Evolutionary conservation across 176 grass and related monocot species (phyloP).

Genomic region (Tuctoria greenei): DNA sequence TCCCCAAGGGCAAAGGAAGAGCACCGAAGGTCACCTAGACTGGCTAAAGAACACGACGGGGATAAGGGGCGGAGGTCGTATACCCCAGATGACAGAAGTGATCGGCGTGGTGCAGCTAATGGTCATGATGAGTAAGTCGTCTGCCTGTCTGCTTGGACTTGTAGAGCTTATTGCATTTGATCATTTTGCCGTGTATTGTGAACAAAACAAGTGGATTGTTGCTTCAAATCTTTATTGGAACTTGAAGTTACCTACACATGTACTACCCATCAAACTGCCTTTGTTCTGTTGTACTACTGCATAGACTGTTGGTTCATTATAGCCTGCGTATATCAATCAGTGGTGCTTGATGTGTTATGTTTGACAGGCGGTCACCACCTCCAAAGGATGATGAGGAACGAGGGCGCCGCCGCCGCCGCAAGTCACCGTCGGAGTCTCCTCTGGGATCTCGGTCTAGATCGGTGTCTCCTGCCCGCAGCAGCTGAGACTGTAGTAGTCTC

Average conservation of each 20-base stretch:
- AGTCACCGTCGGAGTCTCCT: conserved; percentile 29
- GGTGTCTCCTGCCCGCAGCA: conserved; percentile 22
- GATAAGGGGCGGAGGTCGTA: conserved; percentile 37
- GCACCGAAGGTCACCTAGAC: conserved; percentile 34
- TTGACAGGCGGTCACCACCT: neutral
- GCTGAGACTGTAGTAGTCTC: neutral
- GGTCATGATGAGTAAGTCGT: conserved; percentile 52
- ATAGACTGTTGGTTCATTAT: too few relatives aligned
- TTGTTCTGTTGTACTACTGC: too few relatives aligned
- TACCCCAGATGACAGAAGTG: conserved; percentile 44
- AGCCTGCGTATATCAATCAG: too few relatives aligned
- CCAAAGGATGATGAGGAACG: conserved; percentile 20
- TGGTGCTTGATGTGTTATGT: neutral
- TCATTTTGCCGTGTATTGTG: neutral
- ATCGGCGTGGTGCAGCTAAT: conserved; percentile 38
- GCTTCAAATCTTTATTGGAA: neutral
- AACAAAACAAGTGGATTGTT: neutral
- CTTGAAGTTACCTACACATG: neutral
- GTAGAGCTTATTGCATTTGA: neutral
- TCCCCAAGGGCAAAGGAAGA: conserved; percentile 61
- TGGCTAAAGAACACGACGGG: conserved; percentile 38
- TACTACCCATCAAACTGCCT: neutral
- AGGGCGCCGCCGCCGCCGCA: neutral
- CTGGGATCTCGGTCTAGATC: conserved; percentile 50
- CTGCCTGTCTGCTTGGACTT: neutral